Base-by-base conservation (phyloP, 73 alveolate genomes). In the Symbiodinium natans region DNA sequence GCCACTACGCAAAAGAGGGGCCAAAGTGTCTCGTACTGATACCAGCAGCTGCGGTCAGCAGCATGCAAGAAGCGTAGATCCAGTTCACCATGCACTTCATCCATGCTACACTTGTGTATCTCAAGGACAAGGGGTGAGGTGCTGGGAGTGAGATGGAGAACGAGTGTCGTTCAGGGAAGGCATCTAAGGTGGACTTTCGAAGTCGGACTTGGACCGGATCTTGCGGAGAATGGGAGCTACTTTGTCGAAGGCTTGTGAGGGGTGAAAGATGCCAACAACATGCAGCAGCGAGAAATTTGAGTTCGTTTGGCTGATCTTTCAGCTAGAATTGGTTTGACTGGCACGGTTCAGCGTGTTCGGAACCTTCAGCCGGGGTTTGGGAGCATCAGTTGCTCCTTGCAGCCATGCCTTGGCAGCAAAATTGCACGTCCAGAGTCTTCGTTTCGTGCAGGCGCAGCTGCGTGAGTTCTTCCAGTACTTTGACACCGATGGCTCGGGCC, bases 221-320 rank as follows among this genome's bases (percentile, higher is more conserved):
- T 43, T 90, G 41, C 97, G 88, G 82, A 73, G 97, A 68, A 90
- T 90, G 97, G 97, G 97, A 29, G 97, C 97, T 42, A 71, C 54
- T 9, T 25, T 90, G 41, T 17, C 89, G 54, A 90, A 90, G 54
- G 39, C 48, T n/a, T n/a, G n/a, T n/a, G n/a, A n/a, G 41, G 83
- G 54, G 39, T 83, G 46, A 59, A 86, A 46, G 93, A 83, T 1
- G 52, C 8, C n/a, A 42, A 29, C 23, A 34, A 0, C 34, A 36
- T 13, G 13, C 40, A 68, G 10, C 38, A 19, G 56, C 13, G 40
- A 40, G 9, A n/a, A 71, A 25, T 71, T 71, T 0, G 83, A 71
- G n/a, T n/a, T 39, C 40, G 83, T 33, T 71, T 39, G n/a, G 83
- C 17, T 13, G 13, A 52, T 71, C 11, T 29, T n/a, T 19, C 40